phyloP scores from a whole-genome alignment of 2,329 filamentous ascomycete genomes.

The Didymella exigua region DNA sequence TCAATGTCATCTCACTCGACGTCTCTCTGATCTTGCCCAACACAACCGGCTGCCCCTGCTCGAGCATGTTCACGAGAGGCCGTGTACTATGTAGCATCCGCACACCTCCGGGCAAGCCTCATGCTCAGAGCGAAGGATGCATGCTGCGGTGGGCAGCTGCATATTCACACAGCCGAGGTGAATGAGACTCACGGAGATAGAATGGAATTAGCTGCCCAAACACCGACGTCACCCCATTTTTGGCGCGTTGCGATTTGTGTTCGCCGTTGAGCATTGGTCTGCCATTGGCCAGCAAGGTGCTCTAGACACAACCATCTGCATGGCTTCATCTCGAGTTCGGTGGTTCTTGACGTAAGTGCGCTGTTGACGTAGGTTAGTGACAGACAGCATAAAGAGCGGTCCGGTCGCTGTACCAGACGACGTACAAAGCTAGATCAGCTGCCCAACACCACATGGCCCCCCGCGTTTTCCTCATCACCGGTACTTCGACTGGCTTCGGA shows the following conservation, averaged over 20 bases:
- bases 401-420: background rate
- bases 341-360: background rate
- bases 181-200: constrained; percentile 1
- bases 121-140: background rate
- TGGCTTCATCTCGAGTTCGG: background rate
- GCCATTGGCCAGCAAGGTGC: constrained; percentile 1
- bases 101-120: background rate
- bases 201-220: background rate
- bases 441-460: constrained; percentile 43
- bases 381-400: constrained; percentile 3
- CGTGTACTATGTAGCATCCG: background rate
- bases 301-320: background rate
- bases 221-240: background rate
- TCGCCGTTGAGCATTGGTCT: background rate
- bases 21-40: background rate
- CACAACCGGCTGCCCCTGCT: background rate
- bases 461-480: constrained; percentile 56
- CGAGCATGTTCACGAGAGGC: background rate
- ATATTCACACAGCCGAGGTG: background rate
- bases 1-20: background rate
- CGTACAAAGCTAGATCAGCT: background rate
- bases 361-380: constrained; percentile 7
- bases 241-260: background rate
- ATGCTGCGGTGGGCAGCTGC: background rate
- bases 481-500: constrained; percentile 56